These are phyloP conservation scores for Rhododendron molle DNA, from an alignment of 148 eudicot genomes.

Conservation along the genomic window DNA sequence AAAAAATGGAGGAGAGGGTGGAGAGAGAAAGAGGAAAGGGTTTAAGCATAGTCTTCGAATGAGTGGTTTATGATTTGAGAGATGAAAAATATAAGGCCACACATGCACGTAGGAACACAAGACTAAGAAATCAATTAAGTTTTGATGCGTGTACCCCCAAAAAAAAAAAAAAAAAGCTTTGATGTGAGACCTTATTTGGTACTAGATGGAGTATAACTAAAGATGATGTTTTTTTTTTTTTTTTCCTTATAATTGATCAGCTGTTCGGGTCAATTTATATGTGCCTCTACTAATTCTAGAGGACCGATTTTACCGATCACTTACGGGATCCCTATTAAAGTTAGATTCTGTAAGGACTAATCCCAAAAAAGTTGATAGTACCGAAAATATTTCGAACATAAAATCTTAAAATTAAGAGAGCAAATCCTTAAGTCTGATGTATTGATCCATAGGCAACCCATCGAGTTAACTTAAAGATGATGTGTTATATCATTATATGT, in stretches of 20 bases:
- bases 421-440: too few species aligned
- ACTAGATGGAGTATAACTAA: background rate
- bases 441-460: too few species aligned
- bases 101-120: conserved; percentile 3
- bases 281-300: too few species aligned
- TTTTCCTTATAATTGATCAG: too few species aligned
- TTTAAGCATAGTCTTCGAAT: conserved; percentile 3
- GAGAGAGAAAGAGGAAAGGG: background rate
- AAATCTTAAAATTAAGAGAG: too few species aligned
- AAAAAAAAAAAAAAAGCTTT: background rate
- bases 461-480: too few species aligned
- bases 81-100: conserved; percentile 11
- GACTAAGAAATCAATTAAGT: background rate
- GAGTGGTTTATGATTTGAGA: conserved; percentile 10
- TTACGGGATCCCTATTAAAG: too few species aligned
- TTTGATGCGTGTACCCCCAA: background rate
- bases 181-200: background rate
- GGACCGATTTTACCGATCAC: too few species aligned
- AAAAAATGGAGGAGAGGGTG: background rate
- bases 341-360: fast-evolving
- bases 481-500: too few species aligned
- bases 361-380: too few species aligned
- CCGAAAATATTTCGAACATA: too few species aligned
- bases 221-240: background rate
- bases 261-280: too few species aligned